Evolutionary conservation across 441 rosid species (phyloP), one percentile per base, ranked within the genome.

Genomic region (Brassica hybrid): DNA sequence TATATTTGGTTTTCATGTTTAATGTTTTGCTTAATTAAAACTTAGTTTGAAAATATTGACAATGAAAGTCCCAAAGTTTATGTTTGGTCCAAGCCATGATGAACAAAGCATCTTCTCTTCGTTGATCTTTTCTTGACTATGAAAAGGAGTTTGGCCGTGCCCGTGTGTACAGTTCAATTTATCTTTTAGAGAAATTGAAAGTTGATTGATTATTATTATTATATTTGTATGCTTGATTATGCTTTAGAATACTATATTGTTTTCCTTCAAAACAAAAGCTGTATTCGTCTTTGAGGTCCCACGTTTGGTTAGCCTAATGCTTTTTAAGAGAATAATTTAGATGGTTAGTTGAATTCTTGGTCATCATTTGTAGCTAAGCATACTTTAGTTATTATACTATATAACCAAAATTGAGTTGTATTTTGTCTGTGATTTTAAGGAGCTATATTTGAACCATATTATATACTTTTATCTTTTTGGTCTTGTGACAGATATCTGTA

Each of bases 401-500:
- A 64, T 13, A 38, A 5, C 11, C 25, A 66, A 12, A 65, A n/a
- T 18, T 17, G 77, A 79, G 63, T 62, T 73, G 60, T 76, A 34
- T 70, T 13, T 45, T 50, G 56, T n/a, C 56, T 50, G 18, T 50
- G 56, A 50, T 50, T 50, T 50, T 50, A 50, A 50, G 56, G 18
- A 50, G 56, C 18, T 50, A 50, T 6, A 50, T 62, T 2, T 45
- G 52, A 45, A 13, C 16, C 52, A 45, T 45, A 45, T 45, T 45
- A 12, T 1, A 45, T 41, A 41, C 76, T 65, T 82, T 83, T 83
- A 89, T 62, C 34, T 30, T 69, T 88, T 91, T 96, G 87, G 88
- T 66, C 38, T 89, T 65, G 84, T 85, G 67, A 78, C 86, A 25
- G 97, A 92, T 80, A 86, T 89, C 58, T 90, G 97, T 83, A 87